Conservation (phyloP, 768 basidiomycete species). For the Hericium alpestre region DNA sequence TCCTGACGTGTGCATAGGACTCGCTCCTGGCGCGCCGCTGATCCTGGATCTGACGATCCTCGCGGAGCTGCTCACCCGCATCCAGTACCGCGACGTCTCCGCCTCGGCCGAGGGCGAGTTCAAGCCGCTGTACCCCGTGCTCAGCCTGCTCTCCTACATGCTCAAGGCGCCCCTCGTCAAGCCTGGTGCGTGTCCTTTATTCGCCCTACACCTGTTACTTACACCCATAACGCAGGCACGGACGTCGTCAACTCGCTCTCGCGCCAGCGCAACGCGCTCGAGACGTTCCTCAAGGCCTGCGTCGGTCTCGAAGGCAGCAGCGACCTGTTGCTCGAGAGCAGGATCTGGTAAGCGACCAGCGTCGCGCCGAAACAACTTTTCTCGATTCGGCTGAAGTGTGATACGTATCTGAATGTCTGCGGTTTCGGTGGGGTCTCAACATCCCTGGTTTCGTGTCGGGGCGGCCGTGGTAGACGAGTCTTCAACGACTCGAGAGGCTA, state of each 20-base stretch:
- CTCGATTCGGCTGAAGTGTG: neutral
- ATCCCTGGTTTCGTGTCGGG: neutral
- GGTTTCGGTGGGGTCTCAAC: neutral
- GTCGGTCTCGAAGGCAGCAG: conserved; percentile 74
- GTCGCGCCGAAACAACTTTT: neutral
- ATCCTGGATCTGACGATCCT: conserved; percentile 91
- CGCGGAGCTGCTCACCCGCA: conserved; percentile 86
- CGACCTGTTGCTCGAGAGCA: conserved; percentile 78
- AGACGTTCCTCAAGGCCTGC: conserved; percentile 90
- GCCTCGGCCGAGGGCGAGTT: conserved; percentile 46
- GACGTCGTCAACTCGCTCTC: conserved; percentile 93
- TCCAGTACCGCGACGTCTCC: conserved; percentile 67
- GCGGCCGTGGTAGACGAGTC: no score
- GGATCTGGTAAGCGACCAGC: conserved; percentile 64
- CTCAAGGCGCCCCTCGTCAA: conserved; percentile 97
- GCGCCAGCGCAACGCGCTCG: conserved; percentile 90
- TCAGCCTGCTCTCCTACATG: conserved; percentile 93
- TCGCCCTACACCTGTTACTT: neutral
- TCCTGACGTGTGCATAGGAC: conserved; percentile 32
- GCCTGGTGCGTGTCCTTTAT: conserved; percentile 41
- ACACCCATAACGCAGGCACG: conserved; percentile 35
- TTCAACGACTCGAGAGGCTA: no score
- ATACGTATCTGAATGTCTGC: no score
- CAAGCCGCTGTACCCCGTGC: conserved; percentile 77
- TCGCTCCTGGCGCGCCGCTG: conserved; percentile 88